Percentiles rank a stretch among this genome's conserved stretches.
Evolutionary conservation across 164 flowering plant species (phyloP).

Genomic region (Brasenia schreberi): DNA sequence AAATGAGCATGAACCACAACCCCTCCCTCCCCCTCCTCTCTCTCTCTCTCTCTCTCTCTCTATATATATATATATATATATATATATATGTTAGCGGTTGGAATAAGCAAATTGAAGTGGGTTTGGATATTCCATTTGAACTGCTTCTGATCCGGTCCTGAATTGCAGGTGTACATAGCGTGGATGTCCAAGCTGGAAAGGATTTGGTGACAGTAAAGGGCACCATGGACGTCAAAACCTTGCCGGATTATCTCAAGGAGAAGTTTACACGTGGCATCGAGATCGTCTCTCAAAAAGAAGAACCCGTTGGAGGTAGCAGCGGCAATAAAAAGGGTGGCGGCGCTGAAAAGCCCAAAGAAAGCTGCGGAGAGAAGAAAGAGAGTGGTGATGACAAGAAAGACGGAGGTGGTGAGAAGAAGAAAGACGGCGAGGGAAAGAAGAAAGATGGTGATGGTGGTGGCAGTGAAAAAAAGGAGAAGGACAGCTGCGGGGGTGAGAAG

Average conservation of each 20-base stretch:
- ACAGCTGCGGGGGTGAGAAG: too few species aligned
- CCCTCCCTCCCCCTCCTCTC: too few species aligned
- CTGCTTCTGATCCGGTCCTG: neutral
- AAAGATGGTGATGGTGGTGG: neutral
- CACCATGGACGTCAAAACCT: slow-evolving; percentile 46
- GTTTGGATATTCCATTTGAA: too few species aligned
- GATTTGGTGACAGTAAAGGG: slow-evolving; percentile 68
- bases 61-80: too few species aligned
- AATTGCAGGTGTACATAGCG: slow-evolving; percentile 46
- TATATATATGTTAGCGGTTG: too few species aligned
- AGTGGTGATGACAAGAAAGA: slow-evolving; percentile 10
- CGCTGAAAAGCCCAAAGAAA: slow-evolving; percentile 3
- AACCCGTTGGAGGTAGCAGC: slow-evolving; percentile 3
- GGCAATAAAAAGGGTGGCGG: slow-evolving; percentile 7
- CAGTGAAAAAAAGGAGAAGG: too few species aligned
- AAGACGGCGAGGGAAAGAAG: slow-evolving; percentile 2
- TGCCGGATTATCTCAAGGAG: slow-evolving; percentile 30
- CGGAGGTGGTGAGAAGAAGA: slow-evolving; percentile 6
- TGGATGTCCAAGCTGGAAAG: slow-evolving; percentile 32
- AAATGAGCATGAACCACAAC: too few species aligned
- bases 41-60: too few species aligned
- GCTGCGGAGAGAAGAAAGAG: slow-evolving; percentile 4
- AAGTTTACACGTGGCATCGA: slow-evolving; percentile 54
- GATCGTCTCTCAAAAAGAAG: slow-evolving; percentile 41
- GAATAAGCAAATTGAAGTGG: too few species aligned